phyloP scores from a whole-genome alignment of 2,329 filamentous ascomycete species.

The Dothideomycetes sp. region DNA sequence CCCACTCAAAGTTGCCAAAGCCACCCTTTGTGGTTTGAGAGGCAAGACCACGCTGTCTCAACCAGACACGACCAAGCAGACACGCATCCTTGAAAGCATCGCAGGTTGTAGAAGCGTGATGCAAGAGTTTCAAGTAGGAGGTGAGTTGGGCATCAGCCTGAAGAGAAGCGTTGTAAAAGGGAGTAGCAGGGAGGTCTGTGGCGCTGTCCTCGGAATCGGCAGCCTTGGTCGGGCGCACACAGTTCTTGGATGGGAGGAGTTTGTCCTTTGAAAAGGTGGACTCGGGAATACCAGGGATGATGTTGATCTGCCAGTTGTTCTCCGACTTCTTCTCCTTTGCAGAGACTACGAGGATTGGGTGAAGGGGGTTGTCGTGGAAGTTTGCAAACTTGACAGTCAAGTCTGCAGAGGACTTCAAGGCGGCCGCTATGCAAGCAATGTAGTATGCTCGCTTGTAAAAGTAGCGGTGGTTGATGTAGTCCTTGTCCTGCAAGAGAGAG shows the following conservation, averaged over 20 bases:
- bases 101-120: constrained; percentile 58
- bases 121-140: constrained; percentile 63
- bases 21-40: constrained; percentile 63
- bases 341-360: constrained; percentile 52
- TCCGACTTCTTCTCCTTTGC: constrained; percentile 22
- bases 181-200: constrained; percentile 42
- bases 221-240: constrained; percentile 47
- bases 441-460: constrained; percentile 94
- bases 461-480: constrained; percentile 85
- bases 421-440: constrained; percentile 66
- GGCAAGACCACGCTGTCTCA: constrained; percentile 74
- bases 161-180: constrained; percentile 82
- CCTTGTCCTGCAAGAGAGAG: constrained; percentile 78
- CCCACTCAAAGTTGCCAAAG: constrained; percentile 91
- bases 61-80: constrained; percentile 76
- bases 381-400: constrained; percentile 20
- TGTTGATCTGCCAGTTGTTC: constrained; percentile 50
- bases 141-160: constrained; percentile 66
- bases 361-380: constrained; percentile 34
- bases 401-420: constrained; percentile 53
- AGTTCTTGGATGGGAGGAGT: constrained; percentile 57
- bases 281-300: constrained; percentile 64
- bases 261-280: constrained; percentile 61
- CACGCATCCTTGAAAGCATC: constrained; percentile 72
- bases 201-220: constrained; percentile 31